Base-by-base conservation (phyloP, 176 grass and related monocot genomes). In the Triticum turgidum region DNA sequence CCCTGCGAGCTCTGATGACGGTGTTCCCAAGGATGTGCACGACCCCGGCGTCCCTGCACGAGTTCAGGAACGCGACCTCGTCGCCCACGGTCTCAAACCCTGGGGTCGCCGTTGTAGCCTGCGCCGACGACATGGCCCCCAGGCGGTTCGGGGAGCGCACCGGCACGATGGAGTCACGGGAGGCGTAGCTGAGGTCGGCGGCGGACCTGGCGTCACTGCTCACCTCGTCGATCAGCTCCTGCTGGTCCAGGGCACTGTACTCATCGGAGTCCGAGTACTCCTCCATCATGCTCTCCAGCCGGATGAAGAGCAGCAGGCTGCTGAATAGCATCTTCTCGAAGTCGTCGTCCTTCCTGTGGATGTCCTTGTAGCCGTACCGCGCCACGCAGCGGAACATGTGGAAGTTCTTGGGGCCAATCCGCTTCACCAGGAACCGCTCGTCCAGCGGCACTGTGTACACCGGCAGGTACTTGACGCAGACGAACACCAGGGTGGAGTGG, bases 21-120 rank as follows among this genome's bases (percentile, higher is more conserved):
- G 91, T 97, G 82, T 97, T 94, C 21, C 95, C 95, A 1, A 97
- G 90, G 74, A 97, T 91, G 81, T 97, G 92, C 83, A 97, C 95
- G 59, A 97, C 91, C 27, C 95, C 95, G 1, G 90, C 73, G 0
- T 93, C 95, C 79, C 88, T 87, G 81, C 92, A 94, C 1, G 81
- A 76, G 24, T 94, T 97, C 83, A 97, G 62, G 78, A 90, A 97
- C 6, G 87, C 86, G 1, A 97, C 69, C 79, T 97, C 92, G 6
- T 97, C 90, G 13, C 85, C 80, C 21, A 80, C 73, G 2, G 18
- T 86, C 76, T 86, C 51, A 30, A 84, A 82, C 73, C 73, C 44
- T 24, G 24, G 44, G 7, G 24, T 76, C 11, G 25, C 24, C 13
- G 5, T 56, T 6, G 73, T 67, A 59, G 61, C 20, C 76, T 90